Evolutionary conservation across 768 basidiomycete species (phyloP).

Genomic region (Termitomyces sp.): DNA sequence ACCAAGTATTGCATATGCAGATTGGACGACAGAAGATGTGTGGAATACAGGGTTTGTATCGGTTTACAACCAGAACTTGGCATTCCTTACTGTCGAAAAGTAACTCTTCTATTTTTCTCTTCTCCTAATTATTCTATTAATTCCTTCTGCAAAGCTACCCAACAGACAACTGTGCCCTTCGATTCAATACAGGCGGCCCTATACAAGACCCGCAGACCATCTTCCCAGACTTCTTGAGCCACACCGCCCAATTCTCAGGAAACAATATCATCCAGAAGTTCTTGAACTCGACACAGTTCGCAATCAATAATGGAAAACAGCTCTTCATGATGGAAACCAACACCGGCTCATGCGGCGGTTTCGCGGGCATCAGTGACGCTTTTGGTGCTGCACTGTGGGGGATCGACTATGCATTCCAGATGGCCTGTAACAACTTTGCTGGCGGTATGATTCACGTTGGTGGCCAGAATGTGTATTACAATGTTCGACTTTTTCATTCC

Average conservation of each 20-base stretch:
- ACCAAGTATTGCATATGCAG: conserved; percentile 42
- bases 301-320: conserved; percentile 35
- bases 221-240: conserved; percentile 57
- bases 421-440: conserved; percentile 51
- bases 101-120: conserved; percentile 21
- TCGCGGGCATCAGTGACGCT: conserved; percentile 55
- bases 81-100: conserved; percentile 54
- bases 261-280: conserved; percentile 46
- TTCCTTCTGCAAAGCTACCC: conserved; percentile 38
- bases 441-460: conserved; percentile 51
- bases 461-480: conserved; percentile 62
- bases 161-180: conserved; percentile 54
- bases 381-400: conserved; percentile 65
- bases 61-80: conserved; percentile 32
- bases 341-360: conserved; percentile 66
- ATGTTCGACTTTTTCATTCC: conserved; percentile 43
- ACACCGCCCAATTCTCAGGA: conserved; percentile 36
- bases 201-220: conserved; percentile 36
- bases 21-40: conserved; percentile 49
- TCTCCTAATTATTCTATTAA: conserved; percentile 17
- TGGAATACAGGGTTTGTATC: conserved; percentile 48
- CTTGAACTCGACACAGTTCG: conserved; percentile 41
- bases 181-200: conserved; percentile 35
- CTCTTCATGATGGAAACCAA: conserved; percentile 71
- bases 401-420: conserved; percentile 54